Conservation (phyloP, 2,329 filamentous ascomycete species). For the Colletotrichum spinosum region DNA sequence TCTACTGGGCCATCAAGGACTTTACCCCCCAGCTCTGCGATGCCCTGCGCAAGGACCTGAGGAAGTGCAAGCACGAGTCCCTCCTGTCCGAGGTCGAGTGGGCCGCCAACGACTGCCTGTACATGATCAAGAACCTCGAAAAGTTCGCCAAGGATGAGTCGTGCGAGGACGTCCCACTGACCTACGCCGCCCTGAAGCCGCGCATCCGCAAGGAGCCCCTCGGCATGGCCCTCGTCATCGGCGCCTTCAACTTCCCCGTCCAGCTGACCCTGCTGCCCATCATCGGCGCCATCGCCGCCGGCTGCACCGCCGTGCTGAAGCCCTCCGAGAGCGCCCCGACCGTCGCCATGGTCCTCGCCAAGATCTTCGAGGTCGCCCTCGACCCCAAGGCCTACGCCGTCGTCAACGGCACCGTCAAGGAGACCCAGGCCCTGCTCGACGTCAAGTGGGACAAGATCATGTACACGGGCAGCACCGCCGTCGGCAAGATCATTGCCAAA, state of each 20-base stretch:
- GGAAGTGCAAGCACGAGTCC: conserved; percentile 82
- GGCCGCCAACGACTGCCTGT: conserved; percentile 84
- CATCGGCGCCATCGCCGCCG: conserved; percentile 90
- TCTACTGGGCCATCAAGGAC: conserved; percentile 94
- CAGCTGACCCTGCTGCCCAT: conserved; percentile 82
- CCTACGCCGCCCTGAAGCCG: conserved; percentile 77
- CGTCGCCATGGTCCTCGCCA: conserved; percentile 82
- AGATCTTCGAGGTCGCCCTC: conserved; percentile 80
- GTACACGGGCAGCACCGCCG: conserved; percentile 85
- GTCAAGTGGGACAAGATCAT: conserved; percentile 98
- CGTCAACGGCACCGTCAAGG: conserved; percentile 83
- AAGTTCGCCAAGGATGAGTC: conserved; percentile 87
- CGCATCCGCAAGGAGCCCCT: conserved; percentile 89
- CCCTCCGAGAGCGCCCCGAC: conserved; percentile 86
- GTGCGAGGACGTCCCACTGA: conserved; percentile 75
- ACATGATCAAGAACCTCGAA: conserved; percentile 80
- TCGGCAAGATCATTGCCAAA: conserved; percentile 88
- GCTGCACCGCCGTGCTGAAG: conserved; percentile 91
- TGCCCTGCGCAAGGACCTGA: conserved; percentile 81
- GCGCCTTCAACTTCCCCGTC: conserved; percentile 94
- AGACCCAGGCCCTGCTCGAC: conserved; percentile 84
- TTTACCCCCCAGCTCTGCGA: conserved; percentile 78
- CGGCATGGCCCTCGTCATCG: conserved; percentile 86
- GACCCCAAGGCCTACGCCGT: conserved; percentile 82
- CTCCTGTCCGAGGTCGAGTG: conserved; percentile 81